phyloP scores from a whole-genome alignment of 106 monocot genomes.

The Phalaenopsis equestris region DNA sequence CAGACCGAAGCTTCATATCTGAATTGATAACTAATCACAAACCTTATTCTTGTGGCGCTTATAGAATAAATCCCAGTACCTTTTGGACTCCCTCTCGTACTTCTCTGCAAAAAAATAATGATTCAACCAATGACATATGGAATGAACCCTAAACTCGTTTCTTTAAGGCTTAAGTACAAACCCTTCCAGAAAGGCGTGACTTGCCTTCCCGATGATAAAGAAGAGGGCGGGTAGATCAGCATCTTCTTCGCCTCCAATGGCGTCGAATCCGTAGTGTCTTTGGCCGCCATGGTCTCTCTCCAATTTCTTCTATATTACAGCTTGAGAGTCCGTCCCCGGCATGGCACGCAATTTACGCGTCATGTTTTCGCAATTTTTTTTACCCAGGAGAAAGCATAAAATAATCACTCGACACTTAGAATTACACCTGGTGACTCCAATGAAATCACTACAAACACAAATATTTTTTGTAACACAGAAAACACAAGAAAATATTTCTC shows the following conservation, averaged over 20 bases:
- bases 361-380: too few relatives aligned
- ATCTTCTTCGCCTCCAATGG: conserved; percentile 36
- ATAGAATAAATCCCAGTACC: conserved; percentile 97
- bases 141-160: background rate
- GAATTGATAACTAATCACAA: background rate
- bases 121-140: background rate
- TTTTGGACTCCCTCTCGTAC: conserved; percentile 88
- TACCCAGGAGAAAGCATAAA: too few relatives aligned
- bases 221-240: conserved; percentile 53
- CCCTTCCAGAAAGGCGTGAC: conserved; percentile 94
- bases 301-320: background rate
- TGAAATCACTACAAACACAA: too few relatives aligned
- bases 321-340: too few relatives aligned
- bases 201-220: conserved; percentile 53
- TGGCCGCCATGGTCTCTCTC: conserved; percentile 1
- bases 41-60: conserved; percentile 88
- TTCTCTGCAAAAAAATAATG: conserved; percentile 46
- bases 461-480: too few relatives aligned
- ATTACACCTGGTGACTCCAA: too few relatives aligned
- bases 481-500: too few relatives aligned
- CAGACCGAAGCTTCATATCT: background rate
- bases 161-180: conserved; percentile 4
- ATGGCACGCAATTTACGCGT: too few relatives aligned
- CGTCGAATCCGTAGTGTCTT: conserved; percentile 9
- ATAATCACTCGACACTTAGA: too few relatives aligned